Evolutionary conservation across 2,329 filamentous ascomycete species (phyloP), one percentile per base, ranked within the genome.

Genomic region (Cercospora brassicicola): DNA sequence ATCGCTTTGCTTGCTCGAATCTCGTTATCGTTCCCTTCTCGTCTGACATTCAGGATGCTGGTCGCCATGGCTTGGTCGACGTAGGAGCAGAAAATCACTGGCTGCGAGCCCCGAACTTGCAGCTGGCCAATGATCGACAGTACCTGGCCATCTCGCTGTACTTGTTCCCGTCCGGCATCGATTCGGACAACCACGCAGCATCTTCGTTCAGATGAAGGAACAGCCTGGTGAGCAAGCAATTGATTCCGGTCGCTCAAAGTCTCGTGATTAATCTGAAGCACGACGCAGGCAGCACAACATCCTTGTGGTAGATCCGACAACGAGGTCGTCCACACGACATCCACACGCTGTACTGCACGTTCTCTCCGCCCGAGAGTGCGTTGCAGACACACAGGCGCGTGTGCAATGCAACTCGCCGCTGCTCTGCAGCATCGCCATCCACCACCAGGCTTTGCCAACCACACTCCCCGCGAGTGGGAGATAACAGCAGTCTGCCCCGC

Each of bases 381-480:
- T 66, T 48, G 64, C 33, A 64, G 55, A 42, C 59, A 63, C 66
- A 65, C 65, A 68, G 31, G 51, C 71, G 76, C 73, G 74, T 77
- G 70, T 68, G 68, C 71, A 65, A 78, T 79, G 77, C 77, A 79
- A 70, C 70, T 74, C 69, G 71, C 77, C 77, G 77, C 51, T 69
- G 67, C 70, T 59, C 68, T 67, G 68, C 71, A 74, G 65, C 74
- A 72, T 67, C 75, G 75, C 64, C 71, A 69, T 60, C 71, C 72
- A 68, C 64, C 71, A 60, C 74, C 69, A 61, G 63, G 67, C 65
- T 78, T 79, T 70, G 67, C 74, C 72, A 76, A 79, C 69, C 77
- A 79, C 69, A 79, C 76, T 59, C 78, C 76, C 39, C 74, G 75
- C 62, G 62, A 64, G 23, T 74, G 73, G 69, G 75, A 77, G 69